Evolutionary conservation across 2,329 filamentous ascomycete species (phyloP).

Genomic region (Calonectria henricotiae): DNA sequence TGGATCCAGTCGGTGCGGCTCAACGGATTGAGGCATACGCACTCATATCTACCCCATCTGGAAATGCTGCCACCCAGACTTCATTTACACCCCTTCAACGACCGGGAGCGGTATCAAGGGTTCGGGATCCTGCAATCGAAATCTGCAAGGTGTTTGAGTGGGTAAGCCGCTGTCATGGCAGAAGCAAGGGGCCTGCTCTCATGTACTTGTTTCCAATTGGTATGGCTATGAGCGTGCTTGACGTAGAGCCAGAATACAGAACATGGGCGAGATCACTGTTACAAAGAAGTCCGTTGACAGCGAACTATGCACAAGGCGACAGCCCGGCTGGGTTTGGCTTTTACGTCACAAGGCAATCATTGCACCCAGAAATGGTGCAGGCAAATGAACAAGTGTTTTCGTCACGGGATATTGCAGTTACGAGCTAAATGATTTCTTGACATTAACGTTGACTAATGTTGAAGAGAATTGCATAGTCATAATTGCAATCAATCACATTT

Average conservation of each 20-base stretch:
- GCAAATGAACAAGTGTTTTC: slow-evolving; percentile 31
- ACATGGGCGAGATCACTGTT: slow-evolving; percentile 24
- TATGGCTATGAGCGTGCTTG: slow-evolving; percentile 39
- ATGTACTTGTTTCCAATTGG: slow-evolving; percentile 40
- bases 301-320: slow-evolving; percentile 34
- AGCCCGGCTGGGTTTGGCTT: slow-evolving; percentile 40
- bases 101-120: slow-evolving; percentile 26
- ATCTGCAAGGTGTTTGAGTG: slow-evolving; percentile 37
- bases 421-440: not conserved
- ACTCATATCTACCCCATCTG: not conserved
- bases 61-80: not conserved
- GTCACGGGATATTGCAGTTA: not conserved
- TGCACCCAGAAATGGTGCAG: slow-evolving; percentile 33
- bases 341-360: slow-evolving; percentile 30
- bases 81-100: slow-evolving; percentile 34
- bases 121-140: slow-evolving; percentile 39
- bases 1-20: slow-evolving; percentile 38
- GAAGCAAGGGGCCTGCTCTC: slow-evolving; percentile 31
- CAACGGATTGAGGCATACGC: slow-evolving; percentile 35
- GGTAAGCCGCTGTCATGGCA: slow-evolving; percentile 35
- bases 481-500: not conserved
- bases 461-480: not conserved
- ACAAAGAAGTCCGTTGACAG: slow-evolving; percentile 30
- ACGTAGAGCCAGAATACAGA: slow-evolving; percentile 9
- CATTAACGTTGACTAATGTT: too few relatives aligned